Percentiles rank a stretch among this genome's conserved stretches.
Conservation (phyloP, 495 filamentous ascomycete genomes). For the Daldinia loculata region DNA sequence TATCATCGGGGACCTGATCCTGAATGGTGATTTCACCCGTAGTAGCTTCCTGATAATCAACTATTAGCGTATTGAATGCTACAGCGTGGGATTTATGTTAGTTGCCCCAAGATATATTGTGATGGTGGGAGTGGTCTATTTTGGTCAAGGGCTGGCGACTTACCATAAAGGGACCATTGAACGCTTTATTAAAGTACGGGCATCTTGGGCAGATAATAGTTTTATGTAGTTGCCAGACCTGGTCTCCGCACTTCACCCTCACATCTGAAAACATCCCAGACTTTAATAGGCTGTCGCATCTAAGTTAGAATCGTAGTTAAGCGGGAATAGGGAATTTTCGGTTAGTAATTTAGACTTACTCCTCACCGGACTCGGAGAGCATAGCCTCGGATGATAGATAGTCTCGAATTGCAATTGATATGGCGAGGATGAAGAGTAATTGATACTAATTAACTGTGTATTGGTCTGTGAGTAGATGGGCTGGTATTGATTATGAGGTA, state of each 20-base stretch:
- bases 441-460: neutral
- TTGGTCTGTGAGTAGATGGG: neutral
- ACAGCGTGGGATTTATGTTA: no score
- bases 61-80: neutral
- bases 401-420: neutral
- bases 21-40: neutral
- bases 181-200: conserved; percentile 19
- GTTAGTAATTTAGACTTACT: neutral
- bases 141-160: neutral
- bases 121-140: neutral
- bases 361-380: neutral
- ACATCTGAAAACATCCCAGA: conserved; percentile 7
- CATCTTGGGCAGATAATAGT: conserved; percentile 11
- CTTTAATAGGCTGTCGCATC: neutral
- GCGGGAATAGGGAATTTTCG: neutral
- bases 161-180: conserved; percentile 27
- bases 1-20: neutral
- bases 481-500: no score
- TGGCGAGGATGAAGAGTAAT: neutral
- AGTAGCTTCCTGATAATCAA: neutral
- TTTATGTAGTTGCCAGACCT: conserved; percentile 2
- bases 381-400: neutral
- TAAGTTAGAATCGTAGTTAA: neutral
- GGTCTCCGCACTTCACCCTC: conserved; percentile 1
- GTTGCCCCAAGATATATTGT: no score